Evolutionary conservation across 208 protist species (phyloP).

Genomic region (Crithidia thermophila): DNA sequence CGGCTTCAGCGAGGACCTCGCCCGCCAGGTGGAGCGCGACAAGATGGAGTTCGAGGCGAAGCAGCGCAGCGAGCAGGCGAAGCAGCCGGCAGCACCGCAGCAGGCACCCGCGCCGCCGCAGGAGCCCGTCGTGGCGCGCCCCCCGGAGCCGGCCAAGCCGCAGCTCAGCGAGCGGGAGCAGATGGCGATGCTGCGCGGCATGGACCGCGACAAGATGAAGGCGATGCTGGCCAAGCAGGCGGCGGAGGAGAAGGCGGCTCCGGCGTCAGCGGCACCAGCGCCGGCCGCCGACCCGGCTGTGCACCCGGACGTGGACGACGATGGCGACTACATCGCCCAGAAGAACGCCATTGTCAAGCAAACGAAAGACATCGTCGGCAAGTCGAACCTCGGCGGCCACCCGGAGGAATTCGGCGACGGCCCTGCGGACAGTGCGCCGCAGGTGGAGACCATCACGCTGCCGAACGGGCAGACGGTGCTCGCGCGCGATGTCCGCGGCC

Average conservation of each 20-base stretch:
- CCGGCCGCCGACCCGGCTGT: constrained; percentile 16
- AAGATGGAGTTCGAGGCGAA: constrained; percentile 75
- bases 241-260: constrained; percentile 27
- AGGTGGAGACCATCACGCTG: constrained; percentile 75
- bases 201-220: constrained; percentile 85
- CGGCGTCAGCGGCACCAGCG: constrained; percentile 11
- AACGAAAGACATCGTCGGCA: constrained; percentile 77
- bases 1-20: constrained; percentile 82
- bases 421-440: constrained; percentile 48
- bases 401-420: constrained; percentile 88
- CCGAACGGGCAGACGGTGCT: constrained; percentile 57
- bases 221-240: constrained; percentile 81
- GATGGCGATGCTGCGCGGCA: constrained; percentile 90
- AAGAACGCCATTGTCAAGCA: constrained; percentile 83
- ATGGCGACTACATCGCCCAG: constrained; percentile 84
- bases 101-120: not conserved
- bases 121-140: constrained; percentile 5
- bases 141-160: constrained; percentile 32
- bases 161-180: constrained; percentile 84
- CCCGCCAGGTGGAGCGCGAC: constrained; percentile 86
- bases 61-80: constrained; percentile 30
- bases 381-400: constrained; percentile 73
- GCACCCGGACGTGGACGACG: constrained; percentile 83
- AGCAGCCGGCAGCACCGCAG: constrained; percentile 8
- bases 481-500: constrained; percentile 51